Evolutionary conservation across 2,329 filamentous ascomycete species (phyloP), one percentile per base, ranked within the genome.

Genomic region (Penicillium sp.): DNA sequence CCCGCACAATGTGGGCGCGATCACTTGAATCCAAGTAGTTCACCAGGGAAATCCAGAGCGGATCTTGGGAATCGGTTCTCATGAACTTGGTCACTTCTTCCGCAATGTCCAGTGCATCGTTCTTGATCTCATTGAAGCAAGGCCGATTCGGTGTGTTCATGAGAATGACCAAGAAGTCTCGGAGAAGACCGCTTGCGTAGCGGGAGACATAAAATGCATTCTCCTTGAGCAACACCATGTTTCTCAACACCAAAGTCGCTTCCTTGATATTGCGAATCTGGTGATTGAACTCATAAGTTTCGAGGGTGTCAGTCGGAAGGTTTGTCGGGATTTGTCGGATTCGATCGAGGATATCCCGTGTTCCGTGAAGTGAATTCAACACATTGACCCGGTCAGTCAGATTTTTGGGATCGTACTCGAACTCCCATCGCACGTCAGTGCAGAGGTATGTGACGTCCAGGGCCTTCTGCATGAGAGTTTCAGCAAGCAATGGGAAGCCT

Each of bases 191-290:
- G 24, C 65, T 64, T 13, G 81, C 81, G 52, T 92, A 83, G 23
- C 86, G 83, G 4, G 89, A 81, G 61, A 95, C 80, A 66, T 90
- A 93, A 23, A 80, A 73, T 0, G 92, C 92, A 65, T 98, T 98
- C 54, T 95, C 90, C 20, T 85, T 82, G 18, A 96, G 76, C 70
- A 95, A 88, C n/a, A 91, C 86, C 90, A 98, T 96, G 68, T 98
- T 98, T 44, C 93, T 83, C 38, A 97, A 78, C 15, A 95, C 91
- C 41, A 97, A 75, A 18, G 87, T 84, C 2, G 93, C 90, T 69
- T 97, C 91, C 23, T 87, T 92, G 54, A 95, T 80, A 56, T 89
- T 81, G 10, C 87, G 81, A 52, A 97, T 77, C 37, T 80, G 76
- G 55, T 90, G 84, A 12, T 81, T 78, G 57, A 87, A 88, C 5